A percentile compares a stretch with the other conserved stretches of the same genome.
Conservation (phyloP, 257 asterid species). For the Dorcoceras hygrometricum region DNA sequence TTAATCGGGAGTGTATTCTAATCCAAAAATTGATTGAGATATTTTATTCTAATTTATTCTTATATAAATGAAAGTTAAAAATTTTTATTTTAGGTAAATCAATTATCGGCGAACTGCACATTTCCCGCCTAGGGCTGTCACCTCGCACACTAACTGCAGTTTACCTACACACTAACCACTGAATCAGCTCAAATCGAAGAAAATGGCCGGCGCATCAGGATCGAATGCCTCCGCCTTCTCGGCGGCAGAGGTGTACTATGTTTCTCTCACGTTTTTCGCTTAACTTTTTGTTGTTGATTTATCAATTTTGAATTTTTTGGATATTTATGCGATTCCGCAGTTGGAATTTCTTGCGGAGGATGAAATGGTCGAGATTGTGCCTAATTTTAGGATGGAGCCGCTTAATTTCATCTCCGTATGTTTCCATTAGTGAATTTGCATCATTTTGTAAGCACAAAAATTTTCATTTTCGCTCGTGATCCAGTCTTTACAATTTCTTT, state of each 20-base stretch:
- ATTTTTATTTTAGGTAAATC: too few relatives aligned
- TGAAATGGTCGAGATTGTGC: slow-evolving; percentile 72
- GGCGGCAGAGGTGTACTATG: slow-evolving; percentile 64
- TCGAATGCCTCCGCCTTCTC: slow-evolving; percentile 59
- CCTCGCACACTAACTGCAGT: too few relatives aligned
- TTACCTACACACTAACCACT: background rate
- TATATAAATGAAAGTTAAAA: too few relatives aligned
- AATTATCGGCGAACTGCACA: too few relatives aligned
- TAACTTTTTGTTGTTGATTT: background rate
- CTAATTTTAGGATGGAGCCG: slow-evolving; percentile 80
- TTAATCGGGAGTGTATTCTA: too few relatives aligned
- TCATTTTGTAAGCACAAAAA: background rate
- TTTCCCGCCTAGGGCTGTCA: too few relatives aligned
- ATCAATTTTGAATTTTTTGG: slow-evolving; percentile 10
- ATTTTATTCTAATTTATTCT: too few relatives aligned
- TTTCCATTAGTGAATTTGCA: background rate
- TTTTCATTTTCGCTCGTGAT: background rate
- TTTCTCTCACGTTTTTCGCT: background rate
- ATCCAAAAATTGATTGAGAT: too few relatives aligned
- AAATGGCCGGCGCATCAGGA: slow-evolving; percentile 60
- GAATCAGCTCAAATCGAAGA: background rate
- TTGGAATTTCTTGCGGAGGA: slow-evolving; percentile 97
- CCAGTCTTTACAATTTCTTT: background rate
- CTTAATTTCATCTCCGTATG: slow-evolving; percentile 77
- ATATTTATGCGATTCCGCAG: slow-evolving; percentile 36